Percentiles rank a stretch among this genome's conserved stretches.
Evolutionary conservation across 139 green algal genomes (phyloP).

Genomic region (Chlorella sp.): DNA sequence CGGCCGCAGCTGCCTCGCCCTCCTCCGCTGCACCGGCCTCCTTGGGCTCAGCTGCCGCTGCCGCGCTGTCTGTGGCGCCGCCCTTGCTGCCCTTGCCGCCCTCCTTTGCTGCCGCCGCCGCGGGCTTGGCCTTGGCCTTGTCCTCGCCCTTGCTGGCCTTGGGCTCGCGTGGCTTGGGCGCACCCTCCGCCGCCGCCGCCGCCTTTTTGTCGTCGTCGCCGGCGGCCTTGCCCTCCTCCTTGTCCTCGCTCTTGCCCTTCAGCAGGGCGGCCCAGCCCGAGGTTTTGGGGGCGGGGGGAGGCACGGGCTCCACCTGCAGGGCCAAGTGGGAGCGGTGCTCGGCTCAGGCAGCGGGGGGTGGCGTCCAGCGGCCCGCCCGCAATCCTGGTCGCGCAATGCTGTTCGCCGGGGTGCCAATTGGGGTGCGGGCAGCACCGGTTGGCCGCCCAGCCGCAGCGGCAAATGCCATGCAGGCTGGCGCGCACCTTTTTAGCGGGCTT

Average conservation of each 20-base stretch:
- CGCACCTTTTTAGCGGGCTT: slow-evolving; percentile 8
- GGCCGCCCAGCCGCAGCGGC: neutral
- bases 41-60: too few relatives aligned
- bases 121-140: neutral
- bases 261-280: slow-evolving; percentile 41
- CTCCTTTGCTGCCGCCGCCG: neutral
- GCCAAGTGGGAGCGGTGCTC: neutral
- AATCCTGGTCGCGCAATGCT: too few relatives aligned
- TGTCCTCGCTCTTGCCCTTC: slow-evolving; percentile 25
- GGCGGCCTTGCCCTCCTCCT: neutral
- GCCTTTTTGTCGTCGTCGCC: neutral
- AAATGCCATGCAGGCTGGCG: slow-evolving; percentile 5
- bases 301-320: slow-evolving; percentile 5
- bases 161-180: too few relatives aligned
- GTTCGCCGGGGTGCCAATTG: too few relatives aligned
- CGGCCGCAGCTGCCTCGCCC: neutral
- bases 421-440: too few relatives aligned
- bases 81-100: too few relatives aligned
- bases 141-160: neutral
- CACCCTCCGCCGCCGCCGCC: too few relatives aligned
- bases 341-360: too few relatives aligned
- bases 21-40: too few relatives aligned
- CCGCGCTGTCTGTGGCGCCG: too few relatives aligned
- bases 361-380: too few relatives aligned
- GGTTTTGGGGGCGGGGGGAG: slow-evolving; percentile 21